Evolutionary conservation across 495 filamentous ascomycete genomes (phyloP).

Genomic region (Penicillium coprophilum): DNA sequence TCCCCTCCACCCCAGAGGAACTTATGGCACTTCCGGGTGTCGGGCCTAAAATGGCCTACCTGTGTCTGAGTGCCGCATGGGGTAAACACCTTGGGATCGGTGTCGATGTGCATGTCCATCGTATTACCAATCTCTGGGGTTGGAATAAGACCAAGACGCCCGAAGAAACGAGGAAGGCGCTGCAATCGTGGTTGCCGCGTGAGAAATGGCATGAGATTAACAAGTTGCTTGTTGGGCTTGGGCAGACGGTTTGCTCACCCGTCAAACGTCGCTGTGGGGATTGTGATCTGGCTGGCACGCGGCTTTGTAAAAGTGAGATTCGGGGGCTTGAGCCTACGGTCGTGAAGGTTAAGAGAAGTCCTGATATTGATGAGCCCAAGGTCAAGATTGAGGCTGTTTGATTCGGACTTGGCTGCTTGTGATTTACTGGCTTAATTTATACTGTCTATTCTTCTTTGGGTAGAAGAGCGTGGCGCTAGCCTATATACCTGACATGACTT

Average conservation of each 20-base stretch:
- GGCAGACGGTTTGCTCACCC: slow-evolving; percentile 83
- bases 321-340: slow-evolving; percentile 45
- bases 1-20: slow-evolving; percentile 76
- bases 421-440: not conserved
- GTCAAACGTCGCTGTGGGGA: slow-evolving; percentile 78
- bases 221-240: slow-evolving; percentile 84
- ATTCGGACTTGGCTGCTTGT: not conserved
- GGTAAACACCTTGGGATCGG: slow-evolving; percentile 62
- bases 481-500: not conserved
- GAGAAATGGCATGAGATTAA: slow-evolving; percentile 97
- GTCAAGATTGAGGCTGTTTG: slow-evolving; percentile 33
- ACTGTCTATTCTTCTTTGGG: not conserved
- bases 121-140: slow-evolving; percentile 94
- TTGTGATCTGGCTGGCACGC: slow-evolving; percentile 70
- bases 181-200: slow-evolving; percentile 81
- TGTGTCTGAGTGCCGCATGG: slow-evolving; percentile 77
- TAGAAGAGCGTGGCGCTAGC: not conserved
- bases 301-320: slow-evolving; percentile 72
- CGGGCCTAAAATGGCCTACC: slow-evolving; percentile 95
- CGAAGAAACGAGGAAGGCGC: slow-evolving; percentile 75
- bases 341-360: slow-evolving; percentile 51
- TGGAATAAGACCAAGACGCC: slow-evolving; percentile 85
- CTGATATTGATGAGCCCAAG: slow-evolving; percentile 35
- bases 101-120: slow-evolving; percentile 71
- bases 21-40: slow-evolving; percentile 84